Percentiles rank a stretch among this genome's conserved stretches.
These are phyloP conservation scores for Ceratocystis harringtonii DNA, from an alignment of 2,329 filamentous ascomycete species.

Conservation along the genomic window DNA sequence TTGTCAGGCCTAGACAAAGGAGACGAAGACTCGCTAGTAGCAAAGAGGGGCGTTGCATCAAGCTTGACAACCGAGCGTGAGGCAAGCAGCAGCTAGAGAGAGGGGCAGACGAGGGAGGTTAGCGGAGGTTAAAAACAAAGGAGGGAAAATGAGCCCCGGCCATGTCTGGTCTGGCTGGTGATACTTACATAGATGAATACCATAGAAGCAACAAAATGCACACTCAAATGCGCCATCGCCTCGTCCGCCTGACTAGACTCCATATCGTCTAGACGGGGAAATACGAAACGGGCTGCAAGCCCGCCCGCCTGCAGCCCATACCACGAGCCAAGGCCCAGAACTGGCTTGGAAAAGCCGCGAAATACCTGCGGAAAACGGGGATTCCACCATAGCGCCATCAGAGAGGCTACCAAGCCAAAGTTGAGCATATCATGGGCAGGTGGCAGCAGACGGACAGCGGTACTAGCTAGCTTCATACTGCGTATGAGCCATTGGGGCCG, in stretches of 20 bases:
- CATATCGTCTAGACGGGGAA: slow-evolving; percentile 30
- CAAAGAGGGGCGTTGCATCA: slow-evolving; percentile 43
- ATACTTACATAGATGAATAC: slow-evolving; percentile 39
- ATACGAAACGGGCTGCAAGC: slow-evolving; percentile 38
- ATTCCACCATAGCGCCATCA: slow-evolving; percentile 52
- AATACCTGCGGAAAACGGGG: slow-evolving; percentile 46
- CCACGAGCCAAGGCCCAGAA: slow-evolving; percentile 48
- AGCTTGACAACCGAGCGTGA: slow-evolving; percentile 24
- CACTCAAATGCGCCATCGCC: slow-evolving; percentile 31
- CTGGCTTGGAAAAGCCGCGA: slow-evolving; percentile 43
- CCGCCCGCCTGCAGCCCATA: slow-evolving; percentile 50
- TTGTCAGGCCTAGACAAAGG: slow-evolving; percentile 4
- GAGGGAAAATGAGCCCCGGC: not conserved
- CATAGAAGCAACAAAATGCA: slow-evolving; percentile 40
- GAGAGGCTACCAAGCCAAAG: slow-evolving; percentile 34
- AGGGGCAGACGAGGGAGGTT: not conserved
- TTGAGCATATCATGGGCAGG: slow-evolving; percentile 29
- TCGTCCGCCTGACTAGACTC: slow-evolving; percentile 27
- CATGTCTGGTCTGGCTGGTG: not conserved
- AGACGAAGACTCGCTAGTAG: slow-evolving; percentile 10
- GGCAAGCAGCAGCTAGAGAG: not conserved
- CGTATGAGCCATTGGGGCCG: slow-evolving; percentile 6
- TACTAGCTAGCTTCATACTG: not conserved
- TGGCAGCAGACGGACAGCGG: slow-evolving; percentile 29
- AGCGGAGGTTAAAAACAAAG: not conserved